Conservation (phyloP, 2,329 filamentous ascomycete genomes). For the Calonectria fujianensis region DNA sequence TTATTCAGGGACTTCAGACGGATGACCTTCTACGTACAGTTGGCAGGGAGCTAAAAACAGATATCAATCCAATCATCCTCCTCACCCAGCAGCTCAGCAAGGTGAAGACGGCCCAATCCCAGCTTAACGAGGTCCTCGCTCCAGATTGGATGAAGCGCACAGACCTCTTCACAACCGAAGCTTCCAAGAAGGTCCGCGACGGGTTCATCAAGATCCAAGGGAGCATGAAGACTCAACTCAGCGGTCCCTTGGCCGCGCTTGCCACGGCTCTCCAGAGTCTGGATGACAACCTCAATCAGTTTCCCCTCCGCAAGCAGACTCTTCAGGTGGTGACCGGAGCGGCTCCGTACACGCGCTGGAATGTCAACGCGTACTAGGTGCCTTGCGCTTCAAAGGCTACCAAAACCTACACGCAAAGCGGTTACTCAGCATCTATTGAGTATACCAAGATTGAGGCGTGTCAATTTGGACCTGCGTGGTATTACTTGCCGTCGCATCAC, state of each 20-base stretch:
- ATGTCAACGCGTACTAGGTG: background rate
- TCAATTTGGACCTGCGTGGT: slow-evolving; percentile 4
- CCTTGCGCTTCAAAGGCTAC: background rate
- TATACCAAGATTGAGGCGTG: background rate
- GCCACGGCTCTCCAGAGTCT: background rate
- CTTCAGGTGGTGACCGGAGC: background rate
- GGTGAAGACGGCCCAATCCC: background rate
- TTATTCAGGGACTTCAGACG: background rate
- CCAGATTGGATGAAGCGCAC: slow-evolving; percentile 1
- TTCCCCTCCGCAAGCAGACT: background rate
- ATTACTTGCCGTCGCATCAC: background rate
- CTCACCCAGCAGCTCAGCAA: background rate
- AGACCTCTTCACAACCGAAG: background rate
- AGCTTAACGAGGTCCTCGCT: background rate
- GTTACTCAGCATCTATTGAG: background rate
- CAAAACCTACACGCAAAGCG: background rate
- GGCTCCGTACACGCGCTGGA: background rate
- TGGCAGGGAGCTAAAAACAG: background rate
- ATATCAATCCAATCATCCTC: background rate
- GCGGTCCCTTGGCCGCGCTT: background rate
- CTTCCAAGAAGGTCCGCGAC: slow-evolving; percentile 4
- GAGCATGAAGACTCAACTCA: background rate
- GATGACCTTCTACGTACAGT: background rate
- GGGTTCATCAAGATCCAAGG: background rate
- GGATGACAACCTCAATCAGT: background rate